Evolutionary conservation across 192 early-diverging fungal genomes (phyloP), one percentile per base, ranked within the genome.

Genomic region (Coemansia sp.): DNA sequence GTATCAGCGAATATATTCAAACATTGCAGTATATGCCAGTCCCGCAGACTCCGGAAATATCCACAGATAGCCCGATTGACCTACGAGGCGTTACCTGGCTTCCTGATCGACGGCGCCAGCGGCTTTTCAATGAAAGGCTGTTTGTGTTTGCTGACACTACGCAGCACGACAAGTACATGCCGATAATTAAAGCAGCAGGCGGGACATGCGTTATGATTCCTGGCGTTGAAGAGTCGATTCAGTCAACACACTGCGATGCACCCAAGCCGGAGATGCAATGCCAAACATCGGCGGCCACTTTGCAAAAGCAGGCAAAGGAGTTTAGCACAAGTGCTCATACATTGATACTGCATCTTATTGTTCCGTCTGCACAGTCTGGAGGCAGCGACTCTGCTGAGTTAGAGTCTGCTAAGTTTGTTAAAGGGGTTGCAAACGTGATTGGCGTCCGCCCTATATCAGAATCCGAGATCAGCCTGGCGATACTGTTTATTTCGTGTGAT

Each of bases 401-500:
- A 18, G 42, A 32, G 40, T 22, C 31, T 18, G 24, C 32, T 6
- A 50, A 32, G 5, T 44, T 65, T 27, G 54, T 59, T 24, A 55
- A 46, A 23, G 14, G 12, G 3, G 30, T 51, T 5, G 73, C 73
- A 3, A 49, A 46, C 11, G 0, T 40, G 8, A 33, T 68, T 6
- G 22, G 48, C 8, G 23, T 59, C 12, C 55, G 58, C 12, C 67
- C 73, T 10, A 66, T 76, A 29, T 66, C 73, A 1, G 73, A 69
- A 30, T 76, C 73, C 2, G 73, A 76, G 44, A 65, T 76, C 11
- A 55, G 73, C 12, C 63, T 76, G 18, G 62, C 73, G 0, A 53
- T 76, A 6, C 31, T 76, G 40, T 60, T 65, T 51, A 64, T 64
- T 2, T 62, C 73, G 9, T 47, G 46, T 46, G 53, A 58, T 19